These are phyloP conservation scores for Chenopodium formosanum DNA, from an alignment of 148 eudicot species.

Conservation along the genomic window DNA sequence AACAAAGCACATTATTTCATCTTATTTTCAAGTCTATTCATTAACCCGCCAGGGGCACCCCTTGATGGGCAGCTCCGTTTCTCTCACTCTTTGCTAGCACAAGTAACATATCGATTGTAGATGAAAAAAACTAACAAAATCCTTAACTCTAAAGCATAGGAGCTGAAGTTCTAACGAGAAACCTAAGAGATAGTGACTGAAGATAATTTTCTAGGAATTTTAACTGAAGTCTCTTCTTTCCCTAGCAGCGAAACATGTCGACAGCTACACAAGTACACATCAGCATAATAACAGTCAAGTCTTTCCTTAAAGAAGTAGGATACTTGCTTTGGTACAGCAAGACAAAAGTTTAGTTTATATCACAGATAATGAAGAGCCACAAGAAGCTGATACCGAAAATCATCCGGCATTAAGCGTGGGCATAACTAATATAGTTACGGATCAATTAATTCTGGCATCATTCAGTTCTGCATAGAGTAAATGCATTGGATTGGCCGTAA, in stretches of 20 bases:
- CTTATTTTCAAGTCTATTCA: background rate
- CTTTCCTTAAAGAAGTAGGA: background rate
- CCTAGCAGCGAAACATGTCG: background rate
- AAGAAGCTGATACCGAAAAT: no score
- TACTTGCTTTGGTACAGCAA: no score
- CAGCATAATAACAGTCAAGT: background rate
- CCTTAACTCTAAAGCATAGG: background rate
- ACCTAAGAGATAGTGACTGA: background rate
- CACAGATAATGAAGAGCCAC: no score
- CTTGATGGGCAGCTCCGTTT: background rate
- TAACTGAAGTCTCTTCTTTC: background rate
- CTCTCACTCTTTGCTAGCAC: background rate
- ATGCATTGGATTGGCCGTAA: background rate
- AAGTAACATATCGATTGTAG: background rate
- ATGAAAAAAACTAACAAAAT: no score
- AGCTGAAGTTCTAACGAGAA: background rate
- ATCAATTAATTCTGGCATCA: background rate
- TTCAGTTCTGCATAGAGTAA: background rate
- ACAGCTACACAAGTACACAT: background rate
- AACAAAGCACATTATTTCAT: background rate
- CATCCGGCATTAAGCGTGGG: no score
- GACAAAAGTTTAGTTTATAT: no score
- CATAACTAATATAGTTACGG: background rate
- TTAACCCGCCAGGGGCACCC: background rate
- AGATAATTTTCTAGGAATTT: background rate